phyloP scores from a whole-genome alignment of 169 alveolate species.

The Plasmodium falciparum region DNA sequence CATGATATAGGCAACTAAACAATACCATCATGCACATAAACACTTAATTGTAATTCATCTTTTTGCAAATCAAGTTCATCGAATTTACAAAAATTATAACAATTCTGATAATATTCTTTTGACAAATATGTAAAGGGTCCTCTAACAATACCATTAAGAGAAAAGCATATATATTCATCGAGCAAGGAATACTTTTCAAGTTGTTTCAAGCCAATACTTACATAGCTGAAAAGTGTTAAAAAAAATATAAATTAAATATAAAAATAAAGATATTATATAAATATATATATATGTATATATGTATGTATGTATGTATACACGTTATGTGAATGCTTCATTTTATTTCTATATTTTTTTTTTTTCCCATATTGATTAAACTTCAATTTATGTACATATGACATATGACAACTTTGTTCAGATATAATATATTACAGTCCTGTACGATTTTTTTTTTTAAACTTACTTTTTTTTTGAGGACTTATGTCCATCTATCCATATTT shows the following conservation, averaged over 20 bases:
- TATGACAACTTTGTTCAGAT: too few species aligned
- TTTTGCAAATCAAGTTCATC: slow-evolving; percentile 55
- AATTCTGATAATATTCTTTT: slow-evolving; percentile 67
- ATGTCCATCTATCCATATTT: slow-evolving; percentile 78
- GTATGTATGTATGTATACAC: background rate
- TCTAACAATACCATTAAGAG: slow-evolving; percentile 56
- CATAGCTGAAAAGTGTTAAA: slow-evolving; percentile 41
- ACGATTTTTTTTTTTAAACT: background rate
- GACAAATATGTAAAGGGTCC: slow-evolving; percentile 68
- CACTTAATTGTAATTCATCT: slow-evolving; percentile 72
- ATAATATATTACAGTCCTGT: too few species aligned
- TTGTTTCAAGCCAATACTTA: slow-evolving; percentile 66
- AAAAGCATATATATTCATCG: slow-evolving; percentile 71
- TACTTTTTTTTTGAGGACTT: slow-evolving; percentile 75
- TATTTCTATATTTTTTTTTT: too few species aligned
- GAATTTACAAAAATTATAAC: slow-evolving; percentile 71
- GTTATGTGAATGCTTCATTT: too few species aligned
- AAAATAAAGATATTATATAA: too few species aligned
- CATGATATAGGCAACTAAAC: slow-evolving; percentile 8
- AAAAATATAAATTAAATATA: background rate
- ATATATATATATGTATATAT: slow-evolving; percentile 8
- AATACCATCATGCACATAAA: slow-evolving; percentile 70
- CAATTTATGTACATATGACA: too few species aligned
- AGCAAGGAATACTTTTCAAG: slow-evolving; percentile 48
- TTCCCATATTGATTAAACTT: too few species aligned